phyloP scores from a whole-genome alignment of 148 eudicot genomes.

The Selenicereus undatus region DNA sequence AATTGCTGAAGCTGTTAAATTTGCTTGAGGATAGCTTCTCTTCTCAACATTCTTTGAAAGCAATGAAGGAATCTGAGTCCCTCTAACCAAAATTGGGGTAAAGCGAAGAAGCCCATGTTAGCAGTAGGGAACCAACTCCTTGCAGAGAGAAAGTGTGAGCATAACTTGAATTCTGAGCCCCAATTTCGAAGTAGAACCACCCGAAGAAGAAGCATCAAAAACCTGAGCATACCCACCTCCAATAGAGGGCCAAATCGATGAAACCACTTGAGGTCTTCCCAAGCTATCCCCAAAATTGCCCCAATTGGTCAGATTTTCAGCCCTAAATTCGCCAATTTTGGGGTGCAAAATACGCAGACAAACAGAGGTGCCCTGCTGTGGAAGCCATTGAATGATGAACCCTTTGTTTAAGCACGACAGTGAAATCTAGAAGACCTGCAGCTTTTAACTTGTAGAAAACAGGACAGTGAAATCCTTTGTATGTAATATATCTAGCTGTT shows the following conservation, averaged over 20 bases:
- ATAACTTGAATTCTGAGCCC: conserved; percentile 37
- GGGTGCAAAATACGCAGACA: conserved; percentile 45
- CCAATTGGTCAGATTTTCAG: conserved; percentile 29
- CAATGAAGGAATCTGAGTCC: conserved; percentile 47
- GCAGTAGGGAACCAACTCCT: conserved; percentile 51
- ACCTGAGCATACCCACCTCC: conserved; percentile 31
- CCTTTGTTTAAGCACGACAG: too few species aligned
- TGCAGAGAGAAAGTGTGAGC: conserved; percentile 47
- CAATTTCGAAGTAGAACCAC: conserved; percentile 22
- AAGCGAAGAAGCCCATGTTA: conserved; percentile 62
- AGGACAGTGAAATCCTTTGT: too few species aligned
- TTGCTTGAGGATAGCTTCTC: too few species aligned
- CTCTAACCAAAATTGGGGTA: conserved; percentile 55
- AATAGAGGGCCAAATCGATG: conserved; percentile 46
- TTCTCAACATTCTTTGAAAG: too few species aligned
- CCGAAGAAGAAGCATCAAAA: conserved; percentile 15
- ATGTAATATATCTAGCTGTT: too few species aligned
- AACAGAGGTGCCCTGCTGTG: conserved; percentile 21
- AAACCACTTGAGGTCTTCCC: conserved; percentile 48
- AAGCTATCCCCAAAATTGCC: conserved; percentile 29
- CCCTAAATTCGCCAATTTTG: conserved; percentile 11
- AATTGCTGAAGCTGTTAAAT: too few species aligned
- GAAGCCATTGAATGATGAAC: too few species aligned
- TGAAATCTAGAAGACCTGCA: too few species aligned
- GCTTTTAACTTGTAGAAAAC: too few species aligned